phyloP scores from a whole-genome alignment of 1,139 yeast species.

The Candida mesenterica region DNA sequence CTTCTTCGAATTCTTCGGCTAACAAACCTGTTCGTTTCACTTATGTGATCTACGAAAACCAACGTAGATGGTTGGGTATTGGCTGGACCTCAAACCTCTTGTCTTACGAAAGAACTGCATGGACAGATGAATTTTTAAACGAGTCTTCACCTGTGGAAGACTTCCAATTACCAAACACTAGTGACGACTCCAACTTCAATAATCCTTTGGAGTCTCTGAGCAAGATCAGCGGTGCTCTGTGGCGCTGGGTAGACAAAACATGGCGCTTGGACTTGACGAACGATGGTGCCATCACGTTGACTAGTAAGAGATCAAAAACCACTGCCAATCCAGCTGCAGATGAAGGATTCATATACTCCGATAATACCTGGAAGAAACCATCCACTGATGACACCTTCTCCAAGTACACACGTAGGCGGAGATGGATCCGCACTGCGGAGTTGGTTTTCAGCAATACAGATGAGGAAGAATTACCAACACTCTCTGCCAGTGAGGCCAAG shows the following conservation, averaged over 20 bases:
- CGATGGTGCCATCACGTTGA: slow-evolving; percentile 77
- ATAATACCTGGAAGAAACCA: slow-evolving; percentile 93
- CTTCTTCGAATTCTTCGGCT: slow-evolving; percentile 18
- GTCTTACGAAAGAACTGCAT: slow-evolving; percentile 90
- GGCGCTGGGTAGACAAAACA: slow-evolving; percentile 94
- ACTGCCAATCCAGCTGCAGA: slow-evolving; percentile 75
- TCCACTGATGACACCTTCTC: slow-evolving; percentile 84
- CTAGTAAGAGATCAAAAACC: slow-evolving; percentile 62
- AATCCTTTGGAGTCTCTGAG: slow-evolving; percentile 34
- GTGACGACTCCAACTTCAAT: slow-evolving; percentile 28
- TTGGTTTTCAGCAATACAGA: slow-evolving; percentile 45
- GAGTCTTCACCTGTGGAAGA: slow-evolving; percentile 75
- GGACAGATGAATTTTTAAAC: slow-evolving; percentile 95
- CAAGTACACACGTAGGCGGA: slow-evolving; percentile 87
- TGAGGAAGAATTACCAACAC: slow-evolving; percentile 4
- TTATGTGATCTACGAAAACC: slow-evolving; percentile 92
- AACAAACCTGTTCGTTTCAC: slow-evolving; percentile 78
- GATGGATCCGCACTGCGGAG: slow-evolving; percentile 96
- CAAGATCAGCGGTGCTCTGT: slow-evolving; percentile 64
- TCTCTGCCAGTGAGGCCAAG: slow-evolving; percentile 1
- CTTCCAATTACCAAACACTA: slow-evolving; percentile 76
- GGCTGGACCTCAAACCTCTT: slow-evolving; percentile 95
- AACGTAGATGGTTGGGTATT: slow-evolving; percentile 95
- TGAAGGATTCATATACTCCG: slow-evolving; percentile 86
- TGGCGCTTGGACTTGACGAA: slow-evolving; percentile 91